Percentiles rank a stretch among this genome's conserved stretches.
phyloP scores from a whole-genome alignment of 2,329 filamentous ascomycete species.

The Neonectria sp. region DNA sequence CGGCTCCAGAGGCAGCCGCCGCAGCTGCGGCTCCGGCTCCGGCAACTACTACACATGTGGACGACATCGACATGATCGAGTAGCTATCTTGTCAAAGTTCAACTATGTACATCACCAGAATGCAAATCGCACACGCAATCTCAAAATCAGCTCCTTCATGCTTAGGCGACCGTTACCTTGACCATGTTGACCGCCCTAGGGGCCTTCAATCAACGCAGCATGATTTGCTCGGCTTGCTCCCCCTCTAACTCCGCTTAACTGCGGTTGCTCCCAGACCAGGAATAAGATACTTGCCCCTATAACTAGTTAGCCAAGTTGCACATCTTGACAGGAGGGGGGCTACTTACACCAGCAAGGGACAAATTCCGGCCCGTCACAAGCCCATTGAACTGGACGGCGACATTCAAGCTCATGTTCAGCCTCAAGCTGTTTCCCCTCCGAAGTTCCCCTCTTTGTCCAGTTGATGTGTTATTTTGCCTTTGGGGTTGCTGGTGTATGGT shows the following conservation, averaged over 20 bases:
- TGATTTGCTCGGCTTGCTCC: neutral
- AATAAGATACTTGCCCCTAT: slow-evolving; percentile 44
- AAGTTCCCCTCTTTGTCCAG: slow-evolving; percentile 12
- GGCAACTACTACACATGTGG: slow-evolving; percentile 50
- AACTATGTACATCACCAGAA: slow-evolving; percentile 47
- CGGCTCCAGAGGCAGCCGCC: slow-evolving; percentile 51
- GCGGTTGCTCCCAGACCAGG: slow-evolving; percentile 33
- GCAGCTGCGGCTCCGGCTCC: slow-evolving; percentile 36
- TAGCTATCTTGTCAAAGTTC: slow-evolving; percentile 50
- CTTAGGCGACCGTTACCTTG: slow-evolving; percentile 23
- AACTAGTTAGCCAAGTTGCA: slow-evolving; percentile 20
- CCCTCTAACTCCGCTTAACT: neutral
- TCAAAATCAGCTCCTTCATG: slow-evolving; percentile 37
- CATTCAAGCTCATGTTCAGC: slow-evolving; percentile 45
- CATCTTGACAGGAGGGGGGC: neutral
- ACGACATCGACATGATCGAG: slow-evolving; percentile 82
- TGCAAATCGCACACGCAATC: slow-evolving; percentile 39
- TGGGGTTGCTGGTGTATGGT: slow-evolving; percentile 38
- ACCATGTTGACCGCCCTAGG: neutral
- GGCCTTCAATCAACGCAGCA: neutral
- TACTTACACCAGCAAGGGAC: slow-evolving; percentile 43
- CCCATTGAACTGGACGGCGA: slow-evolving; percentile 45
- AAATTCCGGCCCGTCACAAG: slow-evolving; percentile 45
- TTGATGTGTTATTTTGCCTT: slow-evolving; percentile 13
- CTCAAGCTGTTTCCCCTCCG: slow-evolving; percentile 42